Base-by-base conservation (phyloP, 495 filamentous ascomycete species). In the Evansstolkia leycettana region DNA sequence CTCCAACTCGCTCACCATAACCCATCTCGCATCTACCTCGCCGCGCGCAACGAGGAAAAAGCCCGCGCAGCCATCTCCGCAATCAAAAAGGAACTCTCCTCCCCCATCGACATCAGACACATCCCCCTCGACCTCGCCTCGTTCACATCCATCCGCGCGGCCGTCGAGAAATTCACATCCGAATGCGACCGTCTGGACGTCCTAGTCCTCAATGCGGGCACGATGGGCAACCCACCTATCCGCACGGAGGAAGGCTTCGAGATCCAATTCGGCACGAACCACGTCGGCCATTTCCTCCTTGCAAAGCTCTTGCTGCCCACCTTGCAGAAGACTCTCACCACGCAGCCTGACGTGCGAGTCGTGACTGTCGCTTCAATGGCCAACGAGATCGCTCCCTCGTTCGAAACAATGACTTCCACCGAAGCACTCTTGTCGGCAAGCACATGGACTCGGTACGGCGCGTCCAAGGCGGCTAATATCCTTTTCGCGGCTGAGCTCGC, bases 161-260 rank as follows among this genome's bases (percentile, higher is more conserved):
- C 67, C 2, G 70, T 59, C 12, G 42, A 59, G 14, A 36, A 44
- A 8, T 74, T 78, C 56, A 56, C 52, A 7, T 29, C 57, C 5
- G 50, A 67, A 7, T 58, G 60, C 19, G 48, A 59, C 14, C 66
- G 69, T 1, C 49, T 82, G n/a, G 75, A 86, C 39, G 50, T 76
- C 17, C 56, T 89, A 2, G 61, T 85, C 23, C 71, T 75, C 54
- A 87, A 85, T 43, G 80, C 82, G 10, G 80, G 78, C n/a, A 69
- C 82, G 33, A 77, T 82, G 72, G 73, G 62, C 0, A 42, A 65
- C 8, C 62, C 69, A 2, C 56, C 51, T 10, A 47, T 39, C 0
- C 46, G 52, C 3, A 89, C 78, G 9, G 86, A 87, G 28, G 84
- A 92, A 48, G 82, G 83, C 4, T 92, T 90, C 64, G 66, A 88